Percentiles rank a stretch among this genome's conserved stretches.
Conservation (phyloP, 1,284 basidiomycete species). For the Leccinum solheimii region DNA sequence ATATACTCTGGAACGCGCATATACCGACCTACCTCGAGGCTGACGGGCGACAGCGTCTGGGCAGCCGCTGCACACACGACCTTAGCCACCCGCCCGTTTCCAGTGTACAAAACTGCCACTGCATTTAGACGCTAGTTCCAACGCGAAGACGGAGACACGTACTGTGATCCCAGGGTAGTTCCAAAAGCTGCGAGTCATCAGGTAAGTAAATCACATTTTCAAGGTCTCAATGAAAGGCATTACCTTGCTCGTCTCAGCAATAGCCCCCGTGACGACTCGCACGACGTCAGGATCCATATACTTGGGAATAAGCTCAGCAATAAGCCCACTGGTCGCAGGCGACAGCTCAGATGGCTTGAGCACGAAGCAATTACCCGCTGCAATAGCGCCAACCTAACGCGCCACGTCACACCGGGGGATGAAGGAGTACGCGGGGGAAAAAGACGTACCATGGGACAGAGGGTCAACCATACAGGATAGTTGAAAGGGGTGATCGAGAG, state of each 20-base stretch:
- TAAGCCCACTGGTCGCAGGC: constrained; percentile 61
- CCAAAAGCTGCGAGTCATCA: constrained; percentile 52
- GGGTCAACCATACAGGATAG: constrained; percentile 51
- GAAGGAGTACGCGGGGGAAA: neutral
- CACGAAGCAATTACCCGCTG: constrained; percentile 75
- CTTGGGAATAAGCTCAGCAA: constrained; percentile 74
- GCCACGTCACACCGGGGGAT: neutral
- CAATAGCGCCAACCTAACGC: constrained; percentile 65
- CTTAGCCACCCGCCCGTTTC: constrained; percentile 73
- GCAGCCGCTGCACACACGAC: constrained; percentile 84
- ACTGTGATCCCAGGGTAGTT: constrained; percentile 88
- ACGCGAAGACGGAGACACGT: constrained; percentile 28
- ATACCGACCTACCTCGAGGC: constrained; percentile 60
- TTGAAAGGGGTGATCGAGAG: constrained; percentile 72
- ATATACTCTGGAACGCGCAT: neutral
- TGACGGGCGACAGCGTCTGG: constrained; percentile 81
- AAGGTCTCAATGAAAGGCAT: neutral
- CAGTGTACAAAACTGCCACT: constrained; percentile 50
- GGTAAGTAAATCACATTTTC: constrained; percentile 3
- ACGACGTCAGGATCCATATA: constrained; percentile 80
- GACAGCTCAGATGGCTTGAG: constrained; percentile 85
- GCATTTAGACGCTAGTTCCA: neutral
- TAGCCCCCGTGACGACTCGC: constrained; percentile 73
- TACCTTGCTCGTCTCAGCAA: constrained; percentile 74
- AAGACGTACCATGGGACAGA: constrained; percentile 54